Base-by-base conservation (phyloP, 2,329 filamentous ascomycete species). In the Aspergillus ruber region DNA sequence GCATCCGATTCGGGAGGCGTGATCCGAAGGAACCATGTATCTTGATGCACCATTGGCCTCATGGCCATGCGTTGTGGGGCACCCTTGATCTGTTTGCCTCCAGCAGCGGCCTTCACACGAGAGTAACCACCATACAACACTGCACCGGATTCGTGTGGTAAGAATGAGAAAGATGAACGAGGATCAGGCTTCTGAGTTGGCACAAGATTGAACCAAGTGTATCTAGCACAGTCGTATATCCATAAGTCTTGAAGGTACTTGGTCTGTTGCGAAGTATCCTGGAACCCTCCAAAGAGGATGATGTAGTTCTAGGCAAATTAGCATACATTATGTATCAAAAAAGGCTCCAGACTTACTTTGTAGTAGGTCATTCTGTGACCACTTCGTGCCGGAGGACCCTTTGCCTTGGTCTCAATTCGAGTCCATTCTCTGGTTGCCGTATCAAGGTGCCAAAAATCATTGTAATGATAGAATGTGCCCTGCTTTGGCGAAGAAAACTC, bases 381-480 rank as follows among this genome's bases (percentile, higher is more conserved):
- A 65, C 88, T 94, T 55, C 93, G 78, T 2, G 91, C 90, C 2
- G 88, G 85, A 35, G 91, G 91, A 49, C 87, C 87, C 73, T 78
- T 78, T 35, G 70, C 69, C 54, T 84, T 85, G 2, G 77, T 78
- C 67, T 98, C 93, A 29, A 98, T 76, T 51, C 90, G 86, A 48
- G 83, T 87, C 93, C 93, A 98, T 73, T 98, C 93, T 59, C 90
- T 79, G 6, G 81, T 84, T 7, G 78, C 79, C 0, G 91, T 86
- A 63, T 97, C 90, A 39, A 97, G 79, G 43, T 86, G 80, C 91
- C 93, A 98, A 67, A 98, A 97, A 71, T 97, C 93, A 62, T 95
- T 95, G 73, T 98, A 98, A 70, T 98, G 93, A 68, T 98, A 96
- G 63, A 98, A 98, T 0, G 91, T 97, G 3, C 93, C 93, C 70